Base-by-base conservation (phyloP, 352 stramenopile genomes). In the Phytophthora cactorum region DNA sequence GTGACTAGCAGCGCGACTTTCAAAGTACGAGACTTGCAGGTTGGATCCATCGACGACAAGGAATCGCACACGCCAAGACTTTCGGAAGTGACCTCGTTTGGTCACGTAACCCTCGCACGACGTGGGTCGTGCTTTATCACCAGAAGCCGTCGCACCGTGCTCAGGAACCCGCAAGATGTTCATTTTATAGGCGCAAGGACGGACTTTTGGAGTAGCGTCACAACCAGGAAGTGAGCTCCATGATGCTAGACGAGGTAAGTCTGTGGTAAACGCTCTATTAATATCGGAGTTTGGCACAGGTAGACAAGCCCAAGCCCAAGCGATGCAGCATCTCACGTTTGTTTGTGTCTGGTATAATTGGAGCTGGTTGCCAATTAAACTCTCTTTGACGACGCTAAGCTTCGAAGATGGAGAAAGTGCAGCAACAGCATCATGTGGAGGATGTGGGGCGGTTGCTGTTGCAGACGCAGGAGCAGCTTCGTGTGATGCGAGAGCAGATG, bases 61-160 rank as follows among this genome's bases (percentile, higher is more conserved):
- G 65, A 88, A 96, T 29, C 88, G 84, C 41, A 92, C 78, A 44
- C 82, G 82, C 88, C 86, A 96, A 28, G 86, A 92, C 73, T 96
- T 96, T 68, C 84, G 79, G 51, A 94, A 90, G 66, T 93, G 86
- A 0, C 86, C 86, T 52, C 88, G 83, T 67, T 96, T 96, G 45
- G 82, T 96, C 57, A 96, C 86, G 68, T 96, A 96, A 51, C 88
- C 88, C 63, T 94, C 88, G 53, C 86, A 93, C 4, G 84, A 94
- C 12, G 86, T 94, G 22, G 82, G 82, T 44, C 79, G 81, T 49
- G 79, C 72, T 34, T 81, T 78, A 14, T 86, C 78, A 9, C 70
- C 54, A 1, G 58, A 69, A 52, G 45, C 10, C 12, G 56, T 68
- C 12, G 70, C 55, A 4, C 52, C 62, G 29, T 45, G 3, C 29